These are phyloP conservation scores for Panus rudis DNA, from an alignment of 768 basidiomycete species.

Conservation along the genomic window DNA sequence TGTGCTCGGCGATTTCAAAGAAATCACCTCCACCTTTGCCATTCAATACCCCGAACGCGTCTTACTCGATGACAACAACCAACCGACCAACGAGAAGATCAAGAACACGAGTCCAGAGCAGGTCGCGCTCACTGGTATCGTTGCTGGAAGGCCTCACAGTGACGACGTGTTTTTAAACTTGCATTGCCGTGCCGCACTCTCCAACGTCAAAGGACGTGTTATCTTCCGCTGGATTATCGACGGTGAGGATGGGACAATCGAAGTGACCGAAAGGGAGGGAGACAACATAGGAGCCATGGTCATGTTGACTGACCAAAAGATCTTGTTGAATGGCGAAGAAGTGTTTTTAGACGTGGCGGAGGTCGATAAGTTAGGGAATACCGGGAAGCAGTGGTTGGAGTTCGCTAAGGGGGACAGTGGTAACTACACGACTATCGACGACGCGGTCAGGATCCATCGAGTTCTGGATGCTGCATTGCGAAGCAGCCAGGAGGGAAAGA, in stretches of 20 bases:
- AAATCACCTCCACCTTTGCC: constrained; percentile 20
- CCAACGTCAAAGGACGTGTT: constrained; percentile 15
- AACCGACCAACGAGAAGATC: constrained; percentile 18
- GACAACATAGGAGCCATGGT: not conserved
- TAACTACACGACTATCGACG: no score
- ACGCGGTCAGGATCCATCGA: no score
- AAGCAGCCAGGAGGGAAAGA: no score
- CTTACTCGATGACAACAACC: constrained; percentile 10
- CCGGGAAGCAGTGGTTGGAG: constrained; percentile 2
- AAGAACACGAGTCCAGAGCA: constrained; percentile 20
- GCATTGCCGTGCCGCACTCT: no score
- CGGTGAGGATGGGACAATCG: constrained; percentile 27
- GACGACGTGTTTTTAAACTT: constrained; percentile 8
- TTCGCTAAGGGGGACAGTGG: constrained; percentile 3
- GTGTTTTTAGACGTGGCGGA: not conserved
- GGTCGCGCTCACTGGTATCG: constrained; percentile 19
- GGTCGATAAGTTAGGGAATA: not conserved
- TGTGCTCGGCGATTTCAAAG: constrained; percentile 26
- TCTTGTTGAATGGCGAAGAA: constrained; percentile 3
- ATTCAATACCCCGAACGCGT: constrained; percentile 21
- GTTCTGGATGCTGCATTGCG: no score
- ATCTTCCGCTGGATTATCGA: constrained; percentile 29
- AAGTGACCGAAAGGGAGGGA: constrained; percentile 6
- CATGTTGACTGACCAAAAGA: not conserved
- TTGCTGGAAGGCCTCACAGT: no score